These are phyloP conservation scores for Emergomyces africanus DNA, from an alignment of 2,329 filamentous ascomycete genomes.

Conservation along the genomic window DNA sequence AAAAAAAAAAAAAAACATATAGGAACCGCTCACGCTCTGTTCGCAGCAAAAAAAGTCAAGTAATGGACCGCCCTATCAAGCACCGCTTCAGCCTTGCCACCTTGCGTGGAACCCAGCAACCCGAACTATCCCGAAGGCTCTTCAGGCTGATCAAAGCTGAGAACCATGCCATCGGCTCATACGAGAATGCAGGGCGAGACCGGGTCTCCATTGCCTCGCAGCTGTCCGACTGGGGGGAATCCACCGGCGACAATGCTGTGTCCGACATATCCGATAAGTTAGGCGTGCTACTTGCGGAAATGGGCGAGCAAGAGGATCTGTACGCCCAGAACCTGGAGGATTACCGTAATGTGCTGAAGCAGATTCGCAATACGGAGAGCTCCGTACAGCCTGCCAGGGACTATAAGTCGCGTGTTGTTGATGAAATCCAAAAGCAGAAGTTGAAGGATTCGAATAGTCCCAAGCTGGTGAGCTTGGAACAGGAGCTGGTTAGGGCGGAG, in stretches of 20 bases:
- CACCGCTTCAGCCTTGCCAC: conserved; percentile 77
- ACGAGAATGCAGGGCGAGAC: conserved; percentile 76
- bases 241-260: conserved; percentile 73
- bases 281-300: conserved; percentile 78
- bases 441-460: conserved; percentile 80
- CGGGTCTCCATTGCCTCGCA: conserved; percentile 74
- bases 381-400: conserved; percentile 89
- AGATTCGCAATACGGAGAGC: conserved; percentile 88
- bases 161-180: conserved; percentile 73
- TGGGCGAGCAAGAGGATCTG: conserved; percentile 83
- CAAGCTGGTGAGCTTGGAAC: conserved; percentile 72
- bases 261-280: conserved; percentile 92
- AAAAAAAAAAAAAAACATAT: neutral
- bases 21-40: conserved; percentile 34
- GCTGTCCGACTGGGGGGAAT: conserved; percentile 92
- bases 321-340: conserved; percentile 85
- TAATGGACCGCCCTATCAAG: conserved; percentile 33
- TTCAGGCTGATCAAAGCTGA: conserved; percentile 91
- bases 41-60: conserved; percentile 15
- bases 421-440: conserved; percentile 87
- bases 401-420: conserved; percentile 71
- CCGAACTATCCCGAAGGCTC: conserved; percentile 77
- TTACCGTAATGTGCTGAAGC: conserved; percentile 68
- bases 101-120: conserved; percentile 71
- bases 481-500: conserved; percentile 91